Evolutionary conservation across 2,329 filamentous ascomycete species (phyloP), one percentile per base, ranked within the genome.

Genomic region (Chaetothyriales sp.): DNA sequence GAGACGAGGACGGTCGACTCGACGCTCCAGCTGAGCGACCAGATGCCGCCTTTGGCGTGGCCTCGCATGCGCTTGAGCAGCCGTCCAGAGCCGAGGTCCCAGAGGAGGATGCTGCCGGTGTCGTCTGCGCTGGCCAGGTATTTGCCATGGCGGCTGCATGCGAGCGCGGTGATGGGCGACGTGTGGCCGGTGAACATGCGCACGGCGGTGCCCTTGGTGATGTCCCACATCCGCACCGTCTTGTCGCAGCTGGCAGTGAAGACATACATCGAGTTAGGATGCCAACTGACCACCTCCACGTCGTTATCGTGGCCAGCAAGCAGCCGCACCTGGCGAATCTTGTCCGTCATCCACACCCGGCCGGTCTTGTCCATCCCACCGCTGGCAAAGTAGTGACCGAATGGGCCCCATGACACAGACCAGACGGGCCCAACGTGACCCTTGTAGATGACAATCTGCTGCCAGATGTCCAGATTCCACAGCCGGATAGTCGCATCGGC

Each of bases 221-320:
- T 79, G 8, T 88, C 83, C 92, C 92, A 98, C 90, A 98, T 96
- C 26, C 92, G 83, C 32, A 96, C 86, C 0, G 88, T 92, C 66
- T 90, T 90, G 67, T 98, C 89, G 58, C 85, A 85, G 10, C 87
- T 93, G 2, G 85, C 88, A 0, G 92, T 95, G 67, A 98, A 95
- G 44, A 95, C 73, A 61, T 96, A 98, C 5, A 84, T 80, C 18
- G 86, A 87, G 64, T 98, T 98, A 0, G 90, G 87, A 62, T 98
- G 92, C 81, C 92, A 98, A 12, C 84, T 76, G n/a, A 95, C 75
- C 44, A 82, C 81, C 48, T 93, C 93, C n/a, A 95, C 86, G 59
- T 87, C 83, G 18, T 88, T 86, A 59, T 96, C 89, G 63, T 98
- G 92, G 1, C 92, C 92, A 2, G 90, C 86, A 55, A 95, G 82